Evolutionary conservation across 306 rosid genomes (phyloP), one percentile per base, ranked within the genome.

Genomic region (Benincasa hispida): DNA sequence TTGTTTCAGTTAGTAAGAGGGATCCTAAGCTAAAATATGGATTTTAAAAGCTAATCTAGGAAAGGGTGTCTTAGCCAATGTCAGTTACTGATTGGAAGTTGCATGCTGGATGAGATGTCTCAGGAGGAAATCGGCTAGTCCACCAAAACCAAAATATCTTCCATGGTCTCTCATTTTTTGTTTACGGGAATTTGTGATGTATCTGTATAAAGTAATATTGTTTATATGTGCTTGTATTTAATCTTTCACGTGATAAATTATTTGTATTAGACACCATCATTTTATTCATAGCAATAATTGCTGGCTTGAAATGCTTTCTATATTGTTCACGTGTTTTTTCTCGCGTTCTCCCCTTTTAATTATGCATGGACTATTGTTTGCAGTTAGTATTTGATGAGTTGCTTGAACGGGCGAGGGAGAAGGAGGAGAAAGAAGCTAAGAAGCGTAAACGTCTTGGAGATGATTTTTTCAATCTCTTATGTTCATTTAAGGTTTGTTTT

Each of bases 371-470:
- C 80, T 76, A 62, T 74, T 54, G 62, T 78, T 78, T 86, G 91
- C 93, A 93, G 98, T 77, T 93, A 58, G 96, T 91, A 76, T 91
- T 91, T 83, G 96, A 91, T 56, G 98, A 93, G 77, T 85, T 91
- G 81, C 84, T 88, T 25, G 96, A 87, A 81, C 87, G 96, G 57
- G 90, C 82, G 15, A 86, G 81, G 83, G 97, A 93, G 87, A 93
- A 87, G 84, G 97, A 93, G 83, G 97, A 93, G 83, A 93, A 91
- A 86, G 97, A 91, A 81, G 92, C 92, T 62, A 93, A 90, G 87
- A 91, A 86, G 81, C 96, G 87, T 54, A 91, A 89, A 85, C 96
- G 96, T 67, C 92, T 88, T 76, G 82, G 81, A 17, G 97, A 91
- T 83, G 96, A 88, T 65, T 93, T 91, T 63, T 77, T 81, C 85